A percentile compares a stretch with the other conserved stretches of the same genome.
These are phyloP conservation scores for Phytophthora tubulina DNA, from an alignment of 352 stramenopile genomes.

Conservation along the genomic window DNA sequence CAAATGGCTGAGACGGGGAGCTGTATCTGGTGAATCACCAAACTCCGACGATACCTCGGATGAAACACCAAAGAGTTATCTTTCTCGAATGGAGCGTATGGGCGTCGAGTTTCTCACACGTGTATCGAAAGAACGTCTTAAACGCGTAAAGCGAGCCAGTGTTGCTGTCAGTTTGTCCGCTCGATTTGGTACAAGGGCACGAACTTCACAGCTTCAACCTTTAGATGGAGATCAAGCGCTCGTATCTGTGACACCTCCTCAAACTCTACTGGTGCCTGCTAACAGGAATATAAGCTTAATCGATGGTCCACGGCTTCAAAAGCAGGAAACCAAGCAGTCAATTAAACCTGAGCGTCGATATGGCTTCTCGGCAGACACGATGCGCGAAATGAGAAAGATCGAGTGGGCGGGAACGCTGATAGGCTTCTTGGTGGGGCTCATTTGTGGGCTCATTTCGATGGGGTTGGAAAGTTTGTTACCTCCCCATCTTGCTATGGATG, in stretches of 20 bases:
- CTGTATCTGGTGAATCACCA: background rate
- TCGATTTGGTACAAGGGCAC: slow-evolving; percentile 8
- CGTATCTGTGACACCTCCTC: background rate
- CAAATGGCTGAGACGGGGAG: slow-evolving; percentile 9
- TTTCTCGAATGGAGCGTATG: slow-evolving; percentile 53
- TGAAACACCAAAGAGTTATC: slow-evolving; percentile 14
- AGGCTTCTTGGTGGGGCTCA: slow-evolving; percentile 38
- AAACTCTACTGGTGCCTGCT: background rate
- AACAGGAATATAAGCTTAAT: background rate
- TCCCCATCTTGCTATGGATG: slow-evolving; percentile 18
- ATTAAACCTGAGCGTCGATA: slow-evolving; percentile 21
- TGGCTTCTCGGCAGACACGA: slow-evolving; percentile 40
- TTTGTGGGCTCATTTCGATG: slow-evolving; percentile 53
- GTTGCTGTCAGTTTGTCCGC: slow-evolving; percentile 17
- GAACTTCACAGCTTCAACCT: slow-evolving; percentile 18
- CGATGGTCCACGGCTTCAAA: background rate
- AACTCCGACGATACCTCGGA: background rate
- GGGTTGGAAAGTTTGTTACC: slow-evolving; percentile 43
- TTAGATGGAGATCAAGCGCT: background rate
- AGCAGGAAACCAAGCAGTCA: background rate
- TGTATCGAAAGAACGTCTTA: slow-evolving; percentile 50
- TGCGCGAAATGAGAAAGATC: slow-evolving; percentile 42
- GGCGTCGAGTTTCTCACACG: slow-evolving; percentile 51
- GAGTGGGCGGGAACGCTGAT: slow-evolving; percentile 40
- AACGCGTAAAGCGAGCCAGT: slow-evolving; percentile 20